Evolutionary conservation across 1,284 basidiomycete species (phyloP), one percentile per base, ranked within the genome.

Genomic region (Schizophyllum amplum): DNA sequence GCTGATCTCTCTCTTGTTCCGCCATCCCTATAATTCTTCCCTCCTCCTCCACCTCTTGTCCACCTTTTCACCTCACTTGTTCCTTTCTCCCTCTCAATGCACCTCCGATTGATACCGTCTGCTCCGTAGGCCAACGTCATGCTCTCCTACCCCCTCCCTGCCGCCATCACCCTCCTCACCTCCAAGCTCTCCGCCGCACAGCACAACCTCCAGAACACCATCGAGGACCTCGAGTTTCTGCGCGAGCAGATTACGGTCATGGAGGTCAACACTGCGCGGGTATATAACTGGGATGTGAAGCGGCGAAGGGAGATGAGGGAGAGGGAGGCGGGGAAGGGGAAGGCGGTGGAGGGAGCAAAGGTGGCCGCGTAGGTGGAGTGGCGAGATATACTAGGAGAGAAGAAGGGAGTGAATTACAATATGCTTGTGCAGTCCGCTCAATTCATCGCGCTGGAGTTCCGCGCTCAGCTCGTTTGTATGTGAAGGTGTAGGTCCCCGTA

Each of bases 251-350:
- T 96, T 55, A 99, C 96, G 4, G 84, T 97, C 15, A 98, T 98
- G 90, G 95, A 99, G 69, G 96, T 99, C 60, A 98, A 98, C 70
- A 96, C 92, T 24, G 96, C 96, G 6, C 79, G 96, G 42, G 89
- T 98, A 55, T 98, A 97, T 71, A 99, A 99, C 68, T 95, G 90
- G 89, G 94, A 96, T 68, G 93, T 96, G 50, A 92, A 92, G 68
- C 75, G 88, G 61, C 76, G 93, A 66, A 75, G 91, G 67, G 85
- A 89, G 55, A 68, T 69, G 61, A 73, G 83, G 60, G 74, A 78
- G 11, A 50, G 22, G 48, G 73, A 82, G 60, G 74, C 78, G 9
- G 2, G 24, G 48, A 20, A 50, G 24, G 48, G 48, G 48, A 50
- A 50, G 48, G 33, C 17, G 33, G 17, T 9, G 11, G 33, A 42